Evolutionary conservation across 768 basidiomycete genomes (phyloP).

Genomic region (Amanita jacksonii): DNA sequence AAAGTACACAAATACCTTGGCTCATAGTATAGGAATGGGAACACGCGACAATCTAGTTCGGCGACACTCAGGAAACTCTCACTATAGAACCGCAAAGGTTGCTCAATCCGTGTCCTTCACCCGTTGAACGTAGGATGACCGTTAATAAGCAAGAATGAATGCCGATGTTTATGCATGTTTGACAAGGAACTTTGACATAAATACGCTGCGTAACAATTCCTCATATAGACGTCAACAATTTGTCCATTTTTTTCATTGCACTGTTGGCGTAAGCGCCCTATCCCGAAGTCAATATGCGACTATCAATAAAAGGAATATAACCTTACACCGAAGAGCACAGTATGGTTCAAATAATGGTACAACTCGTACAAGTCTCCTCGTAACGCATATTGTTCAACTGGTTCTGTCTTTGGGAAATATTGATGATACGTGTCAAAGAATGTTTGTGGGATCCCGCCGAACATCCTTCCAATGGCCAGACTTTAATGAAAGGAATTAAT

Average conservation of each 20-base stretch:
- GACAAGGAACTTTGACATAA: background rate
- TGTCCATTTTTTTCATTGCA: constrained; percentile 38
- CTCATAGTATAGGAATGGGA: constrained; percentile 25
- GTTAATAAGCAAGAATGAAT: background rate
- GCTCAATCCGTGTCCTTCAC: too few relatives aligned
- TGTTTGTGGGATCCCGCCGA: constrained; percentile 57
- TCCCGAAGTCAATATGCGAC: constrained; percentile 12
- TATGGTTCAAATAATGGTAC: constrained; percentile 79
- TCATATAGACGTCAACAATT: constrained; percentile 13
- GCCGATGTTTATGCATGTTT: constrained; percentile 6
- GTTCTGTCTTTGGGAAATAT: constrained; percentile 52
- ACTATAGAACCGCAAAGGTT: too few relatives aligned
- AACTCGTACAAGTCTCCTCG: constrained; percentile 66
- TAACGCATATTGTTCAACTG: constrained; percentile 52
- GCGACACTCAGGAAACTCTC: too few relatives aligned
- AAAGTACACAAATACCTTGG: too few relatives aligned
- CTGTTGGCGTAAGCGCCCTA: constrained; percentile 46
- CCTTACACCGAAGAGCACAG: constrained; percentile 68
- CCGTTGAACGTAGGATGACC: too few relatives aligned
- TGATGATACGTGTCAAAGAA: constrained; percentile 64
- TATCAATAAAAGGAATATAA: constrained; percentile 6
- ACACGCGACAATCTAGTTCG: too few relatives aligned
- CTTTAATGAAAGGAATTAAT: constrained; percentile 22
- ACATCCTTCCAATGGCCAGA: constrained; percentile 70
- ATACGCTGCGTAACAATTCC: background rate